Conservation (phyloP, 108 stramenopile genomes). For the Pseudonitzschia multistriata region DNA sequence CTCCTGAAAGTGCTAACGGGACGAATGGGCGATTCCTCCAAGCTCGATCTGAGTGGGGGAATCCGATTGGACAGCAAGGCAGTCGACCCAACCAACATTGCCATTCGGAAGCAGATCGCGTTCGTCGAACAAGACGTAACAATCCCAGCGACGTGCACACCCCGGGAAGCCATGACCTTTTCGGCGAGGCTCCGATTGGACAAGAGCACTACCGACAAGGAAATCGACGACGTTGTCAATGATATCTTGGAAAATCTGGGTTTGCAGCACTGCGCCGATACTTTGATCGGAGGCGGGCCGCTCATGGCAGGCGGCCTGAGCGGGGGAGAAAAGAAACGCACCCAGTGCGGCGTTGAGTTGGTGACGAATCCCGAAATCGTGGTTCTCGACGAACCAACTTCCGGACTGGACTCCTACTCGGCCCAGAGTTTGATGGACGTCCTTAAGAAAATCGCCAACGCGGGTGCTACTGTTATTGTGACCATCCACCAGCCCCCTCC, state of each 20-base stretch:
- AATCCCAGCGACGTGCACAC: conserved; percentile 62
- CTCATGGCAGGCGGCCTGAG: conserved; percentile 51
- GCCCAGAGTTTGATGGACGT: conserved; percentile 61
- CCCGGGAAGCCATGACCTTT: conserved; percentile 71
- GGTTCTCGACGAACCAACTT: conserved; percentile 44
- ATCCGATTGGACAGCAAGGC: conserved; percentile 35
- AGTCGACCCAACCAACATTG: conserved; percentile 47
- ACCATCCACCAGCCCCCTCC: conserved; percentile 81
- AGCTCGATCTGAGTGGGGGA: conserved; percentile 31
- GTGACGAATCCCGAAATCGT: conserved; percentile 56
- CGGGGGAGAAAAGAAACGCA: conserved; percentile 63
- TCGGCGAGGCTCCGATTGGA: conserved; percentile 65
- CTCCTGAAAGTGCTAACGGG: conserved; percentile 68
- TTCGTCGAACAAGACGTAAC: conserved; percentile 78
- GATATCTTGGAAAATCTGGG: conserved; percentile 67
- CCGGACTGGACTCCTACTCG: conserved; percentile 63
- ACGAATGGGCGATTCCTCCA: conserved; percentile 25
- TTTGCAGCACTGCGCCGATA: conserved; percentile 50
- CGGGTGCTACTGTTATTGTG: conserved; percentile 58
- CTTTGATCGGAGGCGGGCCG: conserved; percentile 54
- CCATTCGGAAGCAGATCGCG: conserved; percentile 54
- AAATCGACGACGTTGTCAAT: conserved; percentile 57
- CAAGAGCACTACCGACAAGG: conserved; percentile 34
- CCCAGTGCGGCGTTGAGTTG: conserved; percentile 64
- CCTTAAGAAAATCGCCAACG: conserved; percentile 61